These are phyloP conservation scores for Microdochium nivale DNA, from an alignment of 2,329 filamentous ascomycete species.

Conservation along the genomic window DNA sequence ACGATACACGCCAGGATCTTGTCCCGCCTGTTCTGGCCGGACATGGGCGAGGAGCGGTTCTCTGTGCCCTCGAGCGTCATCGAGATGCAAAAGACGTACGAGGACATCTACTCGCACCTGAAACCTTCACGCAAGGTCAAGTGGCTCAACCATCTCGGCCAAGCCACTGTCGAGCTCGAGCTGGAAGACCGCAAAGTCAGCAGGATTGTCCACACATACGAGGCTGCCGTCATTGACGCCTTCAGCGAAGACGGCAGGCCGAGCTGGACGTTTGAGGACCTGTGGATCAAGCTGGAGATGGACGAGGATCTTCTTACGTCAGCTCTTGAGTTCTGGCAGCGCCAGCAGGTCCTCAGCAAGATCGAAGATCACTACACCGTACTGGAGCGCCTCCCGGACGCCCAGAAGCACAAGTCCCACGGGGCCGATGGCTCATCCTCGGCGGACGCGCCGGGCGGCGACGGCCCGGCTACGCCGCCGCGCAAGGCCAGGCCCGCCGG, in stretches of 20 bases:
- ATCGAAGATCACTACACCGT: slow-evolving; percentile 51
- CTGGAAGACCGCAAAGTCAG: slow-evolving; percentile 70
- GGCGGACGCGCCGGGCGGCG: slow-evolving; percentile 11
- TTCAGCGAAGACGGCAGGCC: slow-evolving; percentile 40
- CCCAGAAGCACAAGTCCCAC: slow-evolving; percentile 16
- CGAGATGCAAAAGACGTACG: slow-evolving; percentile 61
- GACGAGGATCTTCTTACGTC: slow-evolving; percentile 62
- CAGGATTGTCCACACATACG: slow-evolving; percentile 71
- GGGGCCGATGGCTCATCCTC: slow-evolving; percentile 11
- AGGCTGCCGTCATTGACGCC: slow-evolving; percentile 79
- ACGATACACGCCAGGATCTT: slow-evolving; percentile 74
- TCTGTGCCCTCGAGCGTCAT: slow-evolving; percentile 49
- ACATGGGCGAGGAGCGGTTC: slow-evolving; percentile 63
- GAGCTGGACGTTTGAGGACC: slow-evolving; percentile 40
- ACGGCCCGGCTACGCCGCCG: slow-evolving; percentile 30
- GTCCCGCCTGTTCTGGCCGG: slow-evolving; percentile 90
- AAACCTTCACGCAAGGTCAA: slow-evolving; percentile 80
- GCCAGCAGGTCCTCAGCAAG: slow-evolving; percentile 56
- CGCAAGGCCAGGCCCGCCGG: slow-evolving; percentile 33
- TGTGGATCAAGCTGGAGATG: slow-evolving; percentile 54
- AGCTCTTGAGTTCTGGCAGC: slow-evolving; percentile 65
- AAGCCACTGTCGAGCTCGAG: slow-evolving; percentile 72
- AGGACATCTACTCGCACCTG: slow-evolving; percentile 65
- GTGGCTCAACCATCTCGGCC: slow-evolving; percentile 78
- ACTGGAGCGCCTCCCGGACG: slow-evolving; percentile 52